Conservation (phyloP, 2,329 filamentous ascomycete species). For the Parastagonospora nodorum region DNA sequence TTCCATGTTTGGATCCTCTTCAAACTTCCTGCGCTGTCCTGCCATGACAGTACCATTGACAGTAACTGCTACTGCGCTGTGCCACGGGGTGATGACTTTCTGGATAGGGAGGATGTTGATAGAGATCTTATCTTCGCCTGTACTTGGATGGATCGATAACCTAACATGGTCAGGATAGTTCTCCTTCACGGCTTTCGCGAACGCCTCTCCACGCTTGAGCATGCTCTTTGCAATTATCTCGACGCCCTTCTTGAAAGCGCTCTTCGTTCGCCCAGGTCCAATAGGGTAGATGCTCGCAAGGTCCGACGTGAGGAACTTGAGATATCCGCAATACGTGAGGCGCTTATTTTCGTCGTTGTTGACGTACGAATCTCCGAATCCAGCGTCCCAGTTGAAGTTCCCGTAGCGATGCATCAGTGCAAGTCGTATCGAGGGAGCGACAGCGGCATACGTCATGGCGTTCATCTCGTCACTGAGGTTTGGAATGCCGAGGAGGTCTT, state of each 20-base stretch:
- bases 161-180: slow-evolving; percentile 24
- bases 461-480: slow-evolving; percentile 9
- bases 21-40: slow-evolving; percentile 10
- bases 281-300: slow-evolving; percentile 9
- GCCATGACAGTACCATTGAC: slow-evolving; percentile 14
- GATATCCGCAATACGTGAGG: slow-evolving; percentile 24
- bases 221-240: slow-evolving; percentile 33
- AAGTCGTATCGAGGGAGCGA: slow-evolving; percentile 20
- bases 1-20: slow-evolving; percentile 15
- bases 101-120: slow-evolving; percentile 20
- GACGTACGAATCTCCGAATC: background rate
- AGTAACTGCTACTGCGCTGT: slow-evolving; percentile 15
- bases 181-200: slow-evolving; percentile 19
- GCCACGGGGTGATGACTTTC: slow-evolving; percentile 25
- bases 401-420: slow-evolving; percentile 15
- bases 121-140: slow-evolving; percentile 31
- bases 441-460: slow-evolving; percentile 19
- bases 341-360: slow-evolving; percentile 12
- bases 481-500: slow-evolving; percentile 9
- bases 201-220: slow-evolving; percentile 28
- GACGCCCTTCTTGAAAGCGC: slow-evolving; percentile 26
- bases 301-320: slow-evolving; percentile 21
- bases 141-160: slow-evolving; percentile 37
- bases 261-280: slow-evolving; percentile 9
- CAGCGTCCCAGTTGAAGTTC: background rate